Evolutionary conservation across 768 basidiomycete species (phyloP).

Genomic region (Crepidotus variabilis): DNA sequence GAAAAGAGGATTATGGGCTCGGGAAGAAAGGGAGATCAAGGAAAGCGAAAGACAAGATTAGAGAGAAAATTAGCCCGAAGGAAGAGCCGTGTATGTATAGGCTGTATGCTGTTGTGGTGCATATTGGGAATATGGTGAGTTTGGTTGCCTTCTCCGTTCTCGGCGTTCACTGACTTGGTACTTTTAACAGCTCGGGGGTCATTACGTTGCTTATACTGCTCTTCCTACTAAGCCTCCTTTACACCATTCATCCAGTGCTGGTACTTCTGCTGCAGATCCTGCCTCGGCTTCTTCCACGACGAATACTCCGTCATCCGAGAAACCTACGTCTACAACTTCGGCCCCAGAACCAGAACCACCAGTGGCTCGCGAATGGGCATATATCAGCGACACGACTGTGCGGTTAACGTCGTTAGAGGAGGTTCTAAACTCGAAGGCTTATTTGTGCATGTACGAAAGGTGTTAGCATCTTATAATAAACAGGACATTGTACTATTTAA

Average conservation of each 20-base stretch:
- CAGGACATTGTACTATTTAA: no score
- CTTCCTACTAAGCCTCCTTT: conserved; percentile 41
- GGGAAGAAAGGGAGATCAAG: conserved; percentile 10
- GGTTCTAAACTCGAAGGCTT: conserved; percentile 87
- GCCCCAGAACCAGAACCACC: conserved; percentile 9
- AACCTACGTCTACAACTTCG: neutral
- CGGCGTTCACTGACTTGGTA: conserved; percentile 6
- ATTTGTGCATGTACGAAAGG: conserved; percentile 90
- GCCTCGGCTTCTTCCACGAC: neutral
- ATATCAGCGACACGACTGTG: conserved; percentile 89
- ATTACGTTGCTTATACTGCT: conserved; percentile 85
- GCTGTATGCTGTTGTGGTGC: conserved; percentile 80
- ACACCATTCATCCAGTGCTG: conserved; percentile 2
- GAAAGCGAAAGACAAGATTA: conserved; percentile 9
- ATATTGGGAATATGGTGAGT: conserved; percentile 83
- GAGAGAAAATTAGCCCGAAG: conserved; percentile 9
- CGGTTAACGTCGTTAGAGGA: conserved; percentile 79
- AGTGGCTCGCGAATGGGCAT: conserved; percentile 74
- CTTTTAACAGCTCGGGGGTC: conserved; percentile 70
- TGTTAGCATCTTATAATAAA: conserved; percentile 32
- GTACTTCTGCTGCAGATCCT: neutral
- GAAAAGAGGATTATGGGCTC: conserved; percentile 65
- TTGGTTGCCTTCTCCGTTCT: neutral
- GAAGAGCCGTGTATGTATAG: conserved; percentile 39
- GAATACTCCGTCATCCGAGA: conserved; percentile 1